These are phyloP conservation scores for Malassezia yamatoensis DNA, from an alignment of 1,284 basidiomycete species.

Conservation along the genomic window DNA sequence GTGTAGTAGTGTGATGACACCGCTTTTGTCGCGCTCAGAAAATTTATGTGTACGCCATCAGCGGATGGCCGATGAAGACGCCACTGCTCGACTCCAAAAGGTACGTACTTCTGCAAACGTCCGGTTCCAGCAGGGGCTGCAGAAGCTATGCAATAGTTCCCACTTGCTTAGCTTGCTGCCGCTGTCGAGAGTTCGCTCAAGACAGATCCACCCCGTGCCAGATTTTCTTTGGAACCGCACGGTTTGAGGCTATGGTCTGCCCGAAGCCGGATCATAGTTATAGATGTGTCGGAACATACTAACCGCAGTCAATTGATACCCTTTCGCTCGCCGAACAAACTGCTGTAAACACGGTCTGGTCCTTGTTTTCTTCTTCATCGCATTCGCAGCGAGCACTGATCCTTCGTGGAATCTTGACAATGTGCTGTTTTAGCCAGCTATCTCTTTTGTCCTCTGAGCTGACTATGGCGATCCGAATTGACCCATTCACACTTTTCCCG, in stretches of 20 bases:
- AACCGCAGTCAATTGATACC: constrained; percentile 71
- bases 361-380: constrained; percentile 86
- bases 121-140: constrained; percentile 2
- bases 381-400: constrained; percentile 84
- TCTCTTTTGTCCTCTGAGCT: constrained; percentile 89
- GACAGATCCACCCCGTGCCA: background rate
- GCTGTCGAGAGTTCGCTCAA: background rate
- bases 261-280: constrained; percentile 21
- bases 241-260: constrained; percentile 42
- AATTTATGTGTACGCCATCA: constrained; percentile 85
- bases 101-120: constrained; percentile 52
- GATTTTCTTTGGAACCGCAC: constrained; percentile 16
- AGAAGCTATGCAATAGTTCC: background rate
- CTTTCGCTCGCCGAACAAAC: constrained; percentile 80
- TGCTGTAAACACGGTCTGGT: constrained; percentile 87
- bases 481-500: constrained; percentile 84
- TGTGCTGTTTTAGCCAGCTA: constrained; percentile 99
- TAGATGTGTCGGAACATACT: constrained; percentile 17
- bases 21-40: constrained; percentile 16
- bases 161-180: background rate
- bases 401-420: constrained; percentile 92
- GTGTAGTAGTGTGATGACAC: background rate
- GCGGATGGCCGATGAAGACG: constrained; percentile 93
- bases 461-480: constrained; percentile 72
- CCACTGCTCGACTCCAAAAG: constrained; percentile 81